Evolutionary conservation across 805 yeast genomes (phyloP).

Genomic region (Candida fluviatilis): DNA sequence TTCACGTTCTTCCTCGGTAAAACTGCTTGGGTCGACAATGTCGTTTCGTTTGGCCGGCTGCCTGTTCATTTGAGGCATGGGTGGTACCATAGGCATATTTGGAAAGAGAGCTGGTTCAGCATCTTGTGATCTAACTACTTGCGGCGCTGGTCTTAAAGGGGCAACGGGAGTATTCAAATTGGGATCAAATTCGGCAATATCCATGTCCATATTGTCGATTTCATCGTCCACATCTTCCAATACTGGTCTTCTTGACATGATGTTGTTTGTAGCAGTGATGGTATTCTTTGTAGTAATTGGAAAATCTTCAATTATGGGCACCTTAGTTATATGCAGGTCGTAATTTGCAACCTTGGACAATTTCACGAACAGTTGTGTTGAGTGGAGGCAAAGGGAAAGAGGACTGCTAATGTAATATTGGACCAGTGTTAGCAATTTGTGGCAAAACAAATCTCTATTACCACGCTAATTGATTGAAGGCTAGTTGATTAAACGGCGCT

Average conservation of each 20-base stretch:
- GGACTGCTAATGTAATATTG: too few species aligned
- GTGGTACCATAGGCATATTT: slow-evolving; percentile 20
- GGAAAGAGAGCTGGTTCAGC: slow-evolving; percentile 26
- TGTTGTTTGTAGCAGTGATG: neutral
- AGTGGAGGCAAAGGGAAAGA: neutral
- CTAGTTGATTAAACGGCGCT: too few species aligned
- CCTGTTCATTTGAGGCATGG: slow-evolving; percentile 10
- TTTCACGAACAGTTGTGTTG: neutral
- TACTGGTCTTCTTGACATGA: slow-evolving; percentile 52
- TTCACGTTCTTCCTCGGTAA: slow-evolving; percentile 54
- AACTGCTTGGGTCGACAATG: slow-evolving; percentile 28
- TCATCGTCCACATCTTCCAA: slow-evolving; percentile 79
- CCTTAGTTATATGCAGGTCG: neutral
- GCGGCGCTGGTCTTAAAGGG: slow-evolving; percentile 56
- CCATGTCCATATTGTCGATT: slow-evolving; percentile 90
- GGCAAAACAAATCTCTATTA: too few species aligned
- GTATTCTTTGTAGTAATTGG: slow-evolving; percentile 29
- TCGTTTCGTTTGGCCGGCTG: slow-evolving; percentile 14
- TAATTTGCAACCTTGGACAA: neutral
- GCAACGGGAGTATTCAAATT: slow-evolving; percentile 63
- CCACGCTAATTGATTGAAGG: too few species aligned
- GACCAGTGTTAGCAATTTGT: too few species aligned
- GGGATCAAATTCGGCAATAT: slow-evolving; percentile 84
- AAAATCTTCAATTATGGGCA: slow-evolving; percentile 33
- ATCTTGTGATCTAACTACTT: slow-evolving; percentile 60